Base-by-base conservation (phyloP, 257 asterid genomes). In the Plectranthus barbatus region DNA sequence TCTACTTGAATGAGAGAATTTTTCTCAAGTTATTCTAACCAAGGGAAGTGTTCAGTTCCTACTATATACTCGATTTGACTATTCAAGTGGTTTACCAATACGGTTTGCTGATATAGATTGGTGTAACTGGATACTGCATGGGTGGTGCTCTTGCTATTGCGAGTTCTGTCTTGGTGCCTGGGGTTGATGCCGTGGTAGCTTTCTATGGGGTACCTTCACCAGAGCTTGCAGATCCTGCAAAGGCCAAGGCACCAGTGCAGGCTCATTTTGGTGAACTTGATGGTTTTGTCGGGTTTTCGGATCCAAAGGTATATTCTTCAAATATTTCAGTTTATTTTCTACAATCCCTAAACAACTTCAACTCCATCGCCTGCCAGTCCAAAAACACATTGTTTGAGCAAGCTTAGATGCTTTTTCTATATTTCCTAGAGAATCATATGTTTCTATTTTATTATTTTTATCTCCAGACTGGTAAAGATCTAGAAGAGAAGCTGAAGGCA, bases 91-190 rank as follows among this genome's bases (percentile, higher is more conserved):
- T n/a, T 18, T 46, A 17, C 70, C 67, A 45, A 48, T 10, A 9
- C 33, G 13, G 47, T 49, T 67, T 60, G 44, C 60, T 12, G 23
- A 9, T 36, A 49, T 74, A 93, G 99, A 77, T 86, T 74, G 99
- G 97, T 39, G 95, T 89, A 15, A 87, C 95, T 60, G 96, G 99
- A 67, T 93, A 69, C 78, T 93, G 99, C 87, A 87, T 93, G 99
- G 99, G 97, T 41, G 99, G 97, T 51, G 97, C 99, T 73, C 96
- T 93, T 69, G 77, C 95, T 47, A 77, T 93, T 64, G 99, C 97
- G 72, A 93, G 97, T 74, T 85, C 99, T 68, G 97, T 93, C 36
- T 70, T 81, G 76, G 81, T 87, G 68, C 86, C 97, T 1, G 86
- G 80, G 17, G 83, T 87, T 49, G 96, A 90, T 69, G 96, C 94